Conservation (phyloP, 805 yeast species). For the Alloascoidea africana region DNA sequence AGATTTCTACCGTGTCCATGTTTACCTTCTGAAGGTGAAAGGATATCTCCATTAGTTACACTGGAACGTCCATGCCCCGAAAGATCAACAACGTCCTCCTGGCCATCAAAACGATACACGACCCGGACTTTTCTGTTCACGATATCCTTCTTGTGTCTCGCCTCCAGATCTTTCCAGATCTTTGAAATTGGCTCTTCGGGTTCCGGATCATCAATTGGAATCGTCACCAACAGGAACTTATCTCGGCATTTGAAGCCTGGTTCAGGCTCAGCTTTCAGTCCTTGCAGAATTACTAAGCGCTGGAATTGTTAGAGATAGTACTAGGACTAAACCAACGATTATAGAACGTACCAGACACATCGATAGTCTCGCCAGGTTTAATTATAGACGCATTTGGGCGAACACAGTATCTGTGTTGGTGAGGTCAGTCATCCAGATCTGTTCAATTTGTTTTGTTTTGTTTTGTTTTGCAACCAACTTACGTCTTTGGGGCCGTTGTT, state of each 20-base stretch:
- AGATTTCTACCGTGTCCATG: too few relatives aligned
- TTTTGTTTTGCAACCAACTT: too few relatives aligned
- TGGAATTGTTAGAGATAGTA: not conserved
- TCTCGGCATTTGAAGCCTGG: constrained; percentile 72
- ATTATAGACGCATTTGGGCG: constrained; percentile 86
- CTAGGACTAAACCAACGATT: not conserved
- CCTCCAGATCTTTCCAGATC: not conserved
- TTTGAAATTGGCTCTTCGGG: too few relatives aligned
- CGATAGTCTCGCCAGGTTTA: constrained; percentile 54
- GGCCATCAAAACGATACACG: not conserved
- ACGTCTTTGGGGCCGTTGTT: constrained; percentile 92
- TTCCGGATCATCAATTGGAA: constrained; percentile 44
- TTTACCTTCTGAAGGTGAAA: too few relatives aligned
- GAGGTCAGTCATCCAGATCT: not conserved
- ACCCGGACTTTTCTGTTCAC: not conserved
- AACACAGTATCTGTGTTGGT: constrained; percentile 47
- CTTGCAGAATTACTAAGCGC: constrained; percentile 70
- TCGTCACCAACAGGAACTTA: constrained; percentile 79
- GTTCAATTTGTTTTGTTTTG: constrained; percentile 1
- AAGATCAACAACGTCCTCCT: too few relatives aligned
- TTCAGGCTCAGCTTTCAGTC: constrained; percentile 60
- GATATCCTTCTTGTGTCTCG: not conserved
- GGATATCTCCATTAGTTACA: too few relatives aligned
- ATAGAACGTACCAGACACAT: constrained; percentile 32
- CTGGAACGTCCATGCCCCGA: too few relatives aligned